Conservation (phyloP, 2,329 filamentous ascomycete genomes). For the Coniochaeta pulveracea region DNA sequence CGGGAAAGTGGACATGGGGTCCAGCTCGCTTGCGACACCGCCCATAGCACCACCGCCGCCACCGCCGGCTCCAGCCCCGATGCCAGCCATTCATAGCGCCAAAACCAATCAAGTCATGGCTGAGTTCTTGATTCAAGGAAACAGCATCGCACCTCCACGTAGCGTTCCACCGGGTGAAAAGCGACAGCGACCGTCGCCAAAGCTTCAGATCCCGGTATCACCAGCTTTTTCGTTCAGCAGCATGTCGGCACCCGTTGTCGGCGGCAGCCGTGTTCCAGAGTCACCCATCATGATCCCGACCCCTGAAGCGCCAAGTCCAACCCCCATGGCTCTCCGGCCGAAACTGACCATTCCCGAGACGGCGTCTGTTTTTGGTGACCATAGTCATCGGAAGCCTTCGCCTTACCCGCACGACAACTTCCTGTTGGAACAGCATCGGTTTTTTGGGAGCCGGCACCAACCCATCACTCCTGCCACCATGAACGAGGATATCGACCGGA, state of each 20-base stretch:
- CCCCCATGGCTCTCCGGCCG: neutral
- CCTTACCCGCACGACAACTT: neutral
- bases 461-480: neutral
- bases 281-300: neutral
- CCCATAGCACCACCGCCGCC: slow-evolving; percentile 3
- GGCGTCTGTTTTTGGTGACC: neutral
- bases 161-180: neutral
- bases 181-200: neutral
- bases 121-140: neutral
- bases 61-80: neutral
- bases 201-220: slow-evolving; percentile 3
- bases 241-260: neutral
- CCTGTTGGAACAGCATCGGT: neutral
- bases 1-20: neutral
- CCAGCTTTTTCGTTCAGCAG: neutral
- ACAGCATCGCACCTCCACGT: slow-evolving; percentile 1
- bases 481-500: neutral
- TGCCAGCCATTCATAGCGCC: too few relatives aligned
- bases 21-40: neutral
- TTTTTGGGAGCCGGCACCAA: neutral
- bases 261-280: neutral
- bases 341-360: neutral
- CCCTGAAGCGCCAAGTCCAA: neutral
- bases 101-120: too few relatives aligned
- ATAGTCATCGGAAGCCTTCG: neutral